A percentile compares a stretch with the other conserved stretches of the same genome.
Evolutionary conservation across 2,329 filamentous ascomycete species (phyloP).

Genomic region (Fusarium sp.): DNA sequence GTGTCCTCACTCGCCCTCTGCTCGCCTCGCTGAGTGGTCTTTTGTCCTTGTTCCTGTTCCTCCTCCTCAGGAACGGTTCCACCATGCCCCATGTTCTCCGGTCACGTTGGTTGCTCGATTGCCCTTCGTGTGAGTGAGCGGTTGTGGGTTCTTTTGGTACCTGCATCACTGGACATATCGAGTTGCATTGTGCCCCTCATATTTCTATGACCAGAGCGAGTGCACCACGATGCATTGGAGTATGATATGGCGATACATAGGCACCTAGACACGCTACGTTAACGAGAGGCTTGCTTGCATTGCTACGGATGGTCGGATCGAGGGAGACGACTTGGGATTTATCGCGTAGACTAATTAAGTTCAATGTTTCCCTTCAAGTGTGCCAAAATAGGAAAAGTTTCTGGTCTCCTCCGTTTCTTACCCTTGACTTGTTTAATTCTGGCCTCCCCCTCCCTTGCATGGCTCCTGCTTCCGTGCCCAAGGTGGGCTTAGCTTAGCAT

Average conservation of each 20-base stretch:
- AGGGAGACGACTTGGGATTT: conserved; percentile 23
- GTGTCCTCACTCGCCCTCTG: conserved; percentile 16
- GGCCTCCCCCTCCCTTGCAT: conserved; percentile 35
- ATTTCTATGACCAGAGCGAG: conserved; percentile 8
- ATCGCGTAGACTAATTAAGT: conserved; percentile 12
- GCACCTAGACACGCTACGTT: too few relatives aligned
- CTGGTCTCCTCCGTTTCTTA: conserved; percentile 22
- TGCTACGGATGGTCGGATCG: conserved; percentile 15
- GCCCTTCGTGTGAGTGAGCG: conserved; percentile 17
- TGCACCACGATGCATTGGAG: not conserved
- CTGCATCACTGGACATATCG: conserved; percentile 34
- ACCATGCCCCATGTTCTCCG: conserved; percentile 33
- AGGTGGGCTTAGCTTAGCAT: conserved; percentile 26
- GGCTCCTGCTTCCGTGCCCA: conserved; percentile 29
- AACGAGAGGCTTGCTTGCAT: conserved; percentile 9
- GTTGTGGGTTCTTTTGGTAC: conserved; percentile 34
- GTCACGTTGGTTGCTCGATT: conserved; percentile 21
- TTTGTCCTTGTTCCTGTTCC: conserved; percentile 18
- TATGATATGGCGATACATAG: not conserved
- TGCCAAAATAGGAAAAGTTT: conserved; percentile 33
- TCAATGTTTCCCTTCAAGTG: conserved; percentile 23
- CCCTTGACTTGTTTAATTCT: conserved; percentile 22
- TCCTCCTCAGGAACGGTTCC: conserved; percentile 30
- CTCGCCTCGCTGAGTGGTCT: conserved; percentile 31
- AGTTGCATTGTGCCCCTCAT: conserved; percentile 22